Percentiles rank a stretch among this genome's conserved stretches.
Evolutionary conservation across 352 stramenopile species (phyloP).

Genomic region (Phytophthora niederhauseri): DNA sequence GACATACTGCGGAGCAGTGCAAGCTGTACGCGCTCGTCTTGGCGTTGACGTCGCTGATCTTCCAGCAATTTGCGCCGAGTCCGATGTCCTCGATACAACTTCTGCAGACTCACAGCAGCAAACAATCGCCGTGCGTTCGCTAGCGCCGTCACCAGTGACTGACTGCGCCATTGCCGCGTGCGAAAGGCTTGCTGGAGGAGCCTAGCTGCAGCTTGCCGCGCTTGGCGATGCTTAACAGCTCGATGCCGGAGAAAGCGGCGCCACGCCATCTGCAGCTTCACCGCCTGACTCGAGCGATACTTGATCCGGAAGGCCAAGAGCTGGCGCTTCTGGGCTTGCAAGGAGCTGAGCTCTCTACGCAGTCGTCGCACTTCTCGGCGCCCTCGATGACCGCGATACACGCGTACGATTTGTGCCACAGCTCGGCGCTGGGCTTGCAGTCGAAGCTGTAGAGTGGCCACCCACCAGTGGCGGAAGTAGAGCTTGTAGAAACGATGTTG

Average conservation of each 20-base stretch:
- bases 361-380: slow-evolving; percentile 37
- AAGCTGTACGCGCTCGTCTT: slow-evolving; percentile 38
- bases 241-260: slow-evolving; percentile 35
- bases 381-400: slow-evolving; percentile 49
- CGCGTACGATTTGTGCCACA: slow-evolving; percentile 37
- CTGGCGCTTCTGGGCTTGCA: slow-evolving; percentile 37
- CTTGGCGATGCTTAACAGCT: slow-evolving; percentile 29
- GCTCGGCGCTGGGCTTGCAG: slow-evolving; percentile 38
- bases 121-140: slow-evolving; percentile 37
- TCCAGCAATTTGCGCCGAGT: slow-evolving; percentile 25
- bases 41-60: slow-evolving; percentile 17
- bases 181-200: slow-evolving; percentile 49
- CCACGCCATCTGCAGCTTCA: slow-evolving; percentile 61
- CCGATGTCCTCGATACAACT: slow-evolving; percentile 42
- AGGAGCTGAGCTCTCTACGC: slow-evolving; percentile 25
- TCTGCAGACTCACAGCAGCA: slow-evolving; percentile 52
- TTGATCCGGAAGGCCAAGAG: slow-evolving; percentile 46
- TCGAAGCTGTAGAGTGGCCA: slow-evolving; percentile 28
- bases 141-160: slow-evolving; percentile 46
- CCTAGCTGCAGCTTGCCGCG: slow-evolving; percentile 32
- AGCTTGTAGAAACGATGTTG: slow-evolving; percentile 59
- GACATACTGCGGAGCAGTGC: slow-evolving; percentile 50
- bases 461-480: slow-evolving; percentile 49
- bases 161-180: slow-evolving; percentile 39
- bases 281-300: slow-evolving; percentile 52